Evolutionary conservation across 768 basidiomycete genomes (phyloP).

Genomic region (Crepidotus variabilis): DNA sequence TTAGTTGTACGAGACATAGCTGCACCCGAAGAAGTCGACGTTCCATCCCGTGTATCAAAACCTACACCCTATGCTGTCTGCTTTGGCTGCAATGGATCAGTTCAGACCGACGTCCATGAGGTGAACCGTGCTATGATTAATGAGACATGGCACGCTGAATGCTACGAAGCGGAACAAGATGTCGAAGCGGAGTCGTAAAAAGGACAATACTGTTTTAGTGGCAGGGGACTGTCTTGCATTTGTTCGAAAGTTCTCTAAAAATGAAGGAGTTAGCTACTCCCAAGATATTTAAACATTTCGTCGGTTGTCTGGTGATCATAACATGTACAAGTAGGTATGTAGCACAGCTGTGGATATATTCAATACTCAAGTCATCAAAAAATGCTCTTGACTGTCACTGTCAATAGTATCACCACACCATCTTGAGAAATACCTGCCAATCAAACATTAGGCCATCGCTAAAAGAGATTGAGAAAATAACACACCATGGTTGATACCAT

Average conservation of each 20-base stretch:
- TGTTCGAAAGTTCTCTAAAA: too few species aligned
- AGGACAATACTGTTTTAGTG: not conserved
- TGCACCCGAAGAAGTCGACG: not conserved
- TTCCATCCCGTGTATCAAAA: not conserved
- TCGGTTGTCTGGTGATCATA: too few species aligned
- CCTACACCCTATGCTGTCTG: constrained; percentile 5
- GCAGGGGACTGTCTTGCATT: not conserved
- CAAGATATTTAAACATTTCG: too few species aligned
- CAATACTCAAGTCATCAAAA: not conserved
- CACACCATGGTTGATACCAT: constrained; percentile 6
- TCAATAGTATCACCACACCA: constrained; percentile 5
- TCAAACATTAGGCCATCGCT: not conserved
- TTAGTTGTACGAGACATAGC: not conserved
- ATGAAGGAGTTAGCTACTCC: too few species aligned
- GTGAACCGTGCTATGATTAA: not conserved
- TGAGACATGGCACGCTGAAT: constrained; percentile 7
- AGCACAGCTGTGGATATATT: too few species aligned
- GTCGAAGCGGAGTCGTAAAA: not conserved
- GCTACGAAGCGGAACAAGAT: constrained; percentile 2
- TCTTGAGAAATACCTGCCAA: constrained; percentile 3
- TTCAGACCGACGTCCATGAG: not conserved
- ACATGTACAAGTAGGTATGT: too few species aligned
- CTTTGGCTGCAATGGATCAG: constrained; percentile 4
- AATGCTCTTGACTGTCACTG: not conserved
- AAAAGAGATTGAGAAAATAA: not conserved